Percentiles rank a stretch among this genome's conserved stretches.
Evolutionary conservation across 2,329 filamentous ascomycete species (phyloP).

Genomic region (Beauveria sp.): DNA sequence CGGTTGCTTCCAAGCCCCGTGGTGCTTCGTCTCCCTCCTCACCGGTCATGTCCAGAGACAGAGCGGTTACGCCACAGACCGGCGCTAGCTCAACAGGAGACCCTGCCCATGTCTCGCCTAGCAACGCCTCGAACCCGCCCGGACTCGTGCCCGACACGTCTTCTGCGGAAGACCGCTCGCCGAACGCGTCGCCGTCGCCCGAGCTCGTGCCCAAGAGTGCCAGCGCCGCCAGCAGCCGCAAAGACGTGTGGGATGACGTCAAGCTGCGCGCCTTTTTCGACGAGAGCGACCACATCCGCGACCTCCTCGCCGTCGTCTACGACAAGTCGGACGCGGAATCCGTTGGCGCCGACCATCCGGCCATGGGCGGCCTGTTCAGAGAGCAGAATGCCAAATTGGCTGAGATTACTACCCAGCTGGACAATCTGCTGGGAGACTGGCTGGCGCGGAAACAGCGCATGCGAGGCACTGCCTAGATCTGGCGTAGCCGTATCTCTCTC

Average conservation of each 20-base stretch:
- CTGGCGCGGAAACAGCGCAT: constrained; percentile 62
- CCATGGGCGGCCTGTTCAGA: constrained; percentile 71
- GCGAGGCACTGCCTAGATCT: constrained; percentile 33
- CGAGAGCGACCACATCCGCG: constrained; percentile 78
- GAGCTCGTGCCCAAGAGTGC: constrained; percentile 43
- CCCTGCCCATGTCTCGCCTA: constrained; percentile 46
- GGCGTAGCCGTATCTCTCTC: not conserved
- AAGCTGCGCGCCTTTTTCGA: constrained; percentile 86
- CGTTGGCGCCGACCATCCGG: constrained; percentile 75
- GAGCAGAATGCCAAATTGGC: constrained; percentile 81
- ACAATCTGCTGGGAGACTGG: constrained; percentile 80
- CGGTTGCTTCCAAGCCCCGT: not conserved
- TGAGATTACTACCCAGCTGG: constrained; percentile 82
- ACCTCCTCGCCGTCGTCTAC: constrained; percentile 85
- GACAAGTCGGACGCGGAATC: constrained; percentile 80
- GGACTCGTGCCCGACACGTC: constrained; percentile 64
- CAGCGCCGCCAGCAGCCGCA: constrained; percentile 27
- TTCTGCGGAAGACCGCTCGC: constrained; percentile 59
- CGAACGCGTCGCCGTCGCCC: constrained; percentile 57
- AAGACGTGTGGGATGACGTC: constrained; percentile 68
- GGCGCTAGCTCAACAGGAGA: constrained; percentile 32
- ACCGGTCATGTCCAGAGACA: constrained; percentile 18
- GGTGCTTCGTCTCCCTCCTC: not conserved
- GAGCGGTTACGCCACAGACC: constrained; percentile 20
- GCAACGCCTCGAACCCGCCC: constrained; percentile 46